Evolutionary conservation across 2,329 filamentous ascomycete species (phyloP).

Genomic region (Waltergamsia citrina): DNA sequence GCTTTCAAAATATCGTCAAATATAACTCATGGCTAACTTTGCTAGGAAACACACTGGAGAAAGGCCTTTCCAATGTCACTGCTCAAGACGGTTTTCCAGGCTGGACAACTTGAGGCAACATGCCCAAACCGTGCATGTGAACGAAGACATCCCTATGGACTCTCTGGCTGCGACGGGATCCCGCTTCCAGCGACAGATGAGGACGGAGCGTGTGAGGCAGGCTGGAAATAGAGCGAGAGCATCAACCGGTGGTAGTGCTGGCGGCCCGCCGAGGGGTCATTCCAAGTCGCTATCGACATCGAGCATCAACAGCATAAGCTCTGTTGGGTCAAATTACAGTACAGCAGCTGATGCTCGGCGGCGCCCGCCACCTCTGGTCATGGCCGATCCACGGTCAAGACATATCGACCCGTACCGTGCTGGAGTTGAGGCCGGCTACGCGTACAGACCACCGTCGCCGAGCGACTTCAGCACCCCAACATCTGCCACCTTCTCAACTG

Average conservation of each 20-base stretch:
- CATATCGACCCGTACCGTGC: conserved; percentile 56
- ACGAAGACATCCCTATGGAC: conserved; percentile 91
- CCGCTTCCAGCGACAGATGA: conserved; percentile 83
- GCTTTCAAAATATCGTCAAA: not conserved
- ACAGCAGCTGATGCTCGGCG: conserved; percentile 58
- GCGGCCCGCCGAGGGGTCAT: conserved; percentile 66
- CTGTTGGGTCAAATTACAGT: conserved; percentile 55
- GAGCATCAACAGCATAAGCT: conserved; percentile 69
- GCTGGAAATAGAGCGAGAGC: conserved; percentile 65
- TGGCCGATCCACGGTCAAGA: conserved; percentile 62
- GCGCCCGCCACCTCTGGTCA: conserved; percentile 72
- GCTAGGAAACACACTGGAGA: conserved; percentile 92
- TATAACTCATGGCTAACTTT: not conserved
- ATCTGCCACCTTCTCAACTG: conserved; percentile 71
- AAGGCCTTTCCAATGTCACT: conserved; percentile 93
- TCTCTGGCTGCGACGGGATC: conserved; percentile 89
- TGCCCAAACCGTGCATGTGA: conserved; percentile 94
- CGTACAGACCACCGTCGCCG: conserved; percentile 57
- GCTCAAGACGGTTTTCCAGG: conserved; percentile 82
- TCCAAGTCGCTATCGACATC: conserved; percentile 80
- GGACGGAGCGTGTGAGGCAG: conserved; percentile 74
- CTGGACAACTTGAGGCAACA: conserved; percentile 94
- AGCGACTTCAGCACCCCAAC: conserved; percentile 75
- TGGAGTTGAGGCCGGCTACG: conserved; percentile 47
- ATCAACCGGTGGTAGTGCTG: conserved; percentile 65